Evolutionary conservation across 2,329 filamentous ascomycete species (phyloP), one percentile per base, ranked within the genome.

Genomic region (Alternaria arbusti): DNA sequence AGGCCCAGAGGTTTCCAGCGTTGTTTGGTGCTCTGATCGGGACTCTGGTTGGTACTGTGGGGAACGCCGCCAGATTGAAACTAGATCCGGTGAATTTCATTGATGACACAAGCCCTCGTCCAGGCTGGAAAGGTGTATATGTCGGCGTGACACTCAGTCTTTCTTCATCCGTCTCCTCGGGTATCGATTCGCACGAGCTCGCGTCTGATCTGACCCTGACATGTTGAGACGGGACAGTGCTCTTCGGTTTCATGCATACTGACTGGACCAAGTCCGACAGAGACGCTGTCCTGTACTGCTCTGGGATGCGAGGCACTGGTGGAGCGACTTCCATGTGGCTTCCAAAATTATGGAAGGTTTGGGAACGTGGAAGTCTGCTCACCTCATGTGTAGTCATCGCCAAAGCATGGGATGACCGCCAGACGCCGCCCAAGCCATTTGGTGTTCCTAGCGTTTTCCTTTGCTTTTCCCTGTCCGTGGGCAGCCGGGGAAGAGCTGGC

Each of bases 361-460:
- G 67, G 57, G 74, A 76, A 59, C 68, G 72, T 65, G 75, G 70
- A 26, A 78, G 60, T 61, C 70, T 67, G 68, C 69, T 79, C 74
- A 78, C 77, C 76, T 79, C 72, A 65, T 72, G 65, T 51, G 70
- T 75, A 60, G 62, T 57, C 28, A 57, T 59, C 55, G 59, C 65
- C 51, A 66, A 59, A 61, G 69, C 54, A 58, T 61, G 65, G 55
- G 73, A 74, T n/a, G 68, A 64, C n/a, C 68, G 62, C 64, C 68
- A 70, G 50, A 65, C 61, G 51, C 69, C 67, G 45, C 52, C 69
- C 36, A 73, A 54, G 30, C 65, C 68, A 44, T 70, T 68, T 17
- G 72, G 67, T 23, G 70, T 72, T 13, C 66, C 63, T 12, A 74
- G 45, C 3, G 68, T 72, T 20, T 69, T 69, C 51, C 63, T 71